Percentiles rank a stretch among this genome's conserved stretches.
These are phyloP conservation scores for Aotearoamyces nothofagi DNA, from an alignment of 2,329 filamentous ascomycete genomes.

Conservation along the genomic window DNA sequence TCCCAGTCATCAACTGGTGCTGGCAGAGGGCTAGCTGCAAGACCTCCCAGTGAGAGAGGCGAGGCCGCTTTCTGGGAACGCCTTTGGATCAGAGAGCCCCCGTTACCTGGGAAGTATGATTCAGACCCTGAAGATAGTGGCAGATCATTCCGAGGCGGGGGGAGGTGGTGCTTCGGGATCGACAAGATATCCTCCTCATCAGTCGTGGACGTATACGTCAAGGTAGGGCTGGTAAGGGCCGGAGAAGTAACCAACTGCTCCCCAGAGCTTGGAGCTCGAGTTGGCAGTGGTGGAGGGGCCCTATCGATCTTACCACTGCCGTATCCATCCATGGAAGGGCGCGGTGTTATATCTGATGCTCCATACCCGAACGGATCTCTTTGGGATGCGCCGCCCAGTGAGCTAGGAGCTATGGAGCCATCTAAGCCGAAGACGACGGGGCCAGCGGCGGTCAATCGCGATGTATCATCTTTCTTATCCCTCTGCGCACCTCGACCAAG, in stretches of 20 bases:
- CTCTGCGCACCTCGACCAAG: conserved; percentile 57
- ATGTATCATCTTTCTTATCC: conserved; percentile 35
- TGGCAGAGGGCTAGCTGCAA: conserved; percentile 30
- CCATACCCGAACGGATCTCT: conserved; percentile 26
- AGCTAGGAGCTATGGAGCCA: conserved; percentile 9
- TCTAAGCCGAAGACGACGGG: conserved; percentile 7
- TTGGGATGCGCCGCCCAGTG: conserved; percentile 11
- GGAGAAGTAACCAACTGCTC: conserved; percentile 16
- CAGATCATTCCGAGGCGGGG: conserved; percentile 24
- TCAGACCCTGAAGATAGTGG: conserved; percentile 42
- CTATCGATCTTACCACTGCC: conserved; percentile 19
- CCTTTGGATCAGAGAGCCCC: conserved; percentile 20
- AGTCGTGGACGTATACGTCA: conserved; percentile 57
- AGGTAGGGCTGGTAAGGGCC: conserved; percentile 32
- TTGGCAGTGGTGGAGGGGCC: conserved; percentile 14
- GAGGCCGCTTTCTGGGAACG: conserved; percentile 31
- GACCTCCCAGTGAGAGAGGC: conserved; percentile 38
- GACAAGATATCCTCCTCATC: conserved; percentile 70
- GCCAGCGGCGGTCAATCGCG: conserved; percentile 8
- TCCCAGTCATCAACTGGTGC: conserved; percentile 53
- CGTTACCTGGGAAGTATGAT: conserved; percentile 39
- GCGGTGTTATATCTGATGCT: conserved; percentile 29
- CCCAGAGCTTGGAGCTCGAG: conserved; percentile 16
- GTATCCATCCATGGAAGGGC: conserved; percentile 30
- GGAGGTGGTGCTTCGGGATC: conserved; percentile 34